Conservation (phyloP, 352 stramenopile genomes). For the Globisporangium cylindrosporum region DNA sequence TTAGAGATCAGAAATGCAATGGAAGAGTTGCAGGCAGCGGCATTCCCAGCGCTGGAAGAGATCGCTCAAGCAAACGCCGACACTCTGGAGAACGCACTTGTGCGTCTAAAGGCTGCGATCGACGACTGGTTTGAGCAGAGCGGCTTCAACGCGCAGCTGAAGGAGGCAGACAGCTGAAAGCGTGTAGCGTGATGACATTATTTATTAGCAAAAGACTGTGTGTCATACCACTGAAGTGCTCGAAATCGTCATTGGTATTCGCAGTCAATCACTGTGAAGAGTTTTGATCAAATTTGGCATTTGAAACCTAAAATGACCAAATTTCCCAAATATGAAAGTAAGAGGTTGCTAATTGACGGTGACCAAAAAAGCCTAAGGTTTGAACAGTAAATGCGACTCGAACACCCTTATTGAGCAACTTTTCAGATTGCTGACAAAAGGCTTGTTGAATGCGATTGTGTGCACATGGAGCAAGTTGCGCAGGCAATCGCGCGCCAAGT, state of each 20-base stretch:
- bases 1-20: conserved; percentile 15
- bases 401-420: neutral
- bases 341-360: no score
- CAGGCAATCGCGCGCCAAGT: conserved; percentile 23
- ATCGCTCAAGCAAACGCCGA: conserved; percentile 25
- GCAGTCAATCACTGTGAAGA: no score
- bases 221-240: no score
- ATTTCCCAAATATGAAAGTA: no score
- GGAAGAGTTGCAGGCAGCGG: conserved; percentile 16
- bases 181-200: no score
- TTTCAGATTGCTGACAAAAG: neutral
- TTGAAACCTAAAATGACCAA: no score
- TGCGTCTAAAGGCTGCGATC: conserved; percentile 22
- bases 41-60: conserved; percentile 26
- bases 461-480: conserved; percentile 8
- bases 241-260: no score
- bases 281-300: no score
- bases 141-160: conserved; percentile 22
- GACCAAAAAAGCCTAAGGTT: no score
- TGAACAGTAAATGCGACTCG: no score
- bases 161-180: conserved; percentile 1
- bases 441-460: neutral
- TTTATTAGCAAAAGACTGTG: no score
- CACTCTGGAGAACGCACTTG: conserved; percentile 18
- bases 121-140: conserved; percentile 36